These are phyloP conservation scores for Dentipellis sp. DNA, from an alignment of 768 basidiomycete genomes.

Conservation along the genomic window DNA sequence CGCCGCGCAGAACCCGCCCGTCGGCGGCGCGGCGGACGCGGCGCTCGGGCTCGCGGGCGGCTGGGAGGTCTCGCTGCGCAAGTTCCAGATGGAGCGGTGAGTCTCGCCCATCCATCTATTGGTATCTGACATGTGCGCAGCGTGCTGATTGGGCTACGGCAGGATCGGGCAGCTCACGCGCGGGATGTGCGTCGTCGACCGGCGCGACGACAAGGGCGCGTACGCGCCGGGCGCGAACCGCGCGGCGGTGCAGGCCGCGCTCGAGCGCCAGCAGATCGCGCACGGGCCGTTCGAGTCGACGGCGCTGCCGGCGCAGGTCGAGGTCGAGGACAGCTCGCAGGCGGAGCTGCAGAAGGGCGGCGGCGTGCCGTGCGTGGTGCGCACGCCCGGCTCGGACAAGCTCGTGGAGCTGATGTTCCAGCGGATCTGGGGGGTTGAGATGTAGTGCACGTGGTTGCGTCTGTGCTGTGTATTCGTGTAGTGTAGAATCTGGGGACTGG, in stretches of 20 bases:
- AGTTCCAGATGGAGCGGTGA: slow-evolving; percentile 12
- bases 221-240: slow-evolving; percentile 62
- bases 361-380: slow-evolving; percentile 32
- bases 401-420: slow-evolving; percentile 39
- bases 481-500: too few species aligned
- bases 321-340: slow-evolving; percentile 26
- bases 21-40: slow-evolving; percentile 17
- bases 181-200: slow-evolving; percentile 83
- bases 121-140: not conserved
- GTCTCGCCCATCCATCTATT: not conserved
- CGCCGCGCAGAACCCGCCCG: slow-evolving; percentile 62
- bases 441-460: too few species aligned
- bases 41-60: slow-evolving; percentile 28
- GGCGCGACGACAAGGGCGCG: slow-evolving; percentile 54
- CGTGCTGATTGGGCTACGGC: not conserved
- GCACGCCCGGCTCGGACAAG: slow-evolving; percentile 53
- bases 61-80: slow-evolving; percentile 37
- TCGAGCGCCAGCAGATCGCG: slow-evolving; percentile 27
- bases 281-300: slow-evolving; percentile 37
- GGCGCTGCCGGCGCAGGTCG: slow-evolving; percentile 45
- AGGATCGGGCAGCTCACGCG: slow-evolving; percentile 74
- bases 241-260: slow-evolving; percentile 46
- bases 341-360: not conserved
- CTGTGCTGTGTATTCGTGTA: too few species aligned
- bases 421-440: slow-evolving; percentile 45